These are phyloP conservation scores for sweet orange (Citrus sinensis) DNA, from an alignment of 345 rosid genomes.

Conservation along the genomic window DVS_A1.0 CM039163.1:4709501-4710000, in stretches of 20 bases:
- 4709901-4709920: background rate
- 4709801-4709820: background rate
- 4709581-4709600: no score
- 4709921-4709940: background rate
- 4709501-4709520: no score
- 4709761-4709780: background rate
- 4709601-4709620: no score
- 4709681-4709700: background rate
- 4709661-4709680: no score
- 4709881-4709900: slow-evolving; percentile 3
- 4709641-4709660: no score
- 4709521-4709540: no score
- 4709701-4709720: background rate
- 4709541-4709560: no score
- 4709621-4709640: no score
- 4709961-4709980: background rate
- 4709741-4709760: background rate
- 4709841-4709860: background rate
- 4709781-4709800: background rate
- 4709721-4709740: background rate
- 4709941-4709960: background rate
- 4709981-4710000: slow-evolving; percentile 2
- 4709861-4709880: background rate
- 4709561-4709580: no score
- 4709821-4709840: background rate